Evolutionary conservation across 495 filamentous ascomycete species (phyloP).

Genomic region (Hypomontagnella submonticulosa): DNA sequence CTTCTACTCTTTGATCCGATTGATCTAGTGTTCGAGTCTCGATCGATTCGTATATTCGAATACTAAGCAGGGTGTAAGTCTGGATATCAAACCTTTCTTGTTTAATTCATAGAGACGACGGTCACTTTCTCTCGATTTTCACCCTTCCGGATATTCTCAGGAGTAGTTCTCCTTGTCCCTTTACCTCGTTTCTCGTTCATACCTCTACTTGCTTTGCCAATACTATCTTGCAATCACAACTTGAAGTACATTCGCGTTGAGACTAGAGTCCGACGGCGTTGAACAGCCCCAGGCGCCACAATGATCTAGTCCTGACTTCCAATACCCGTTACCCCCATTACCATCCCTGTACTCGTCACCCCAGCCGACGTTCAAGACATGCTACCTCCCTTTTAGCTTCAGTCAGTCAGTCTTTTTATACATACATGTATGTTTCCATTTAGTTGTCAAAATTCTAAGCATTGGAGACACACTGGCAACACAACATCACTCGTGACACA

Average conservation of each 20-base stretch:
- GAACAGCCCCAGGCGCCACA: conserved; percentile 40
- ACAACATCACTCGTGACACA: conserved; percentile 28
- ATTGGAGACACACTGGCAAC: conserved; percentile 18
- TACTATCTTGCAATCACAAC: not conserved
- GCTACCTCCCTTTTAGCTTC: conserved; percentile 25
- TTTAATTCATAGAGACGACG: conserved; percentile 12
- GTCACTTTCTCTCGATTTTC: conserved; percentile 3
- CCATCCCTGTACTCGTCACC: conserved; percentile 26
- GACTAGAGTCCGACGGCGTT: conserved; percentile 33
- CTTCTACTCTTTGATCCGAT: not conserved
- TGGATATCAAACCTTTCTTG: conserved; percentile 18
- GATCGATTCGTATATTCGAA: conserved; percentile 10
- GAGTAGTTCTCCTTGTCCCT: conserved; percentile 3
- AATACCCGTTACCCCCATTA: conserved; percentile 22
- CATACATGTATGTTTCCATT: conserved; percentile 3
- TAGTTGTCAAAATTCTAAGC: conserved; percentile 25
- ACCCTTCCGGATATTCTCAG: not conserved
- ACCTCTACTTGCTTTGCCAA: conserved; percentile 18
- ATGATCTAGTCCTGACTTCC: conserved; percentile 23
- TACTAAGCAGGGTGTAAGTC: conserved; percentile 7
- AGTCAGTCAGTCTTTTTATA: conserved; percentile 18
- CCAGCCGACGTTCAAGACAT: conserved; percentile 41
- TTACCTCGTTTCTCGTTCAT: conserved; percentile 1
- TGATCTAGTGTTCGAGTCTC: conserved; percentile 7
- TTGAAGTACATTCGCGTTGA: conserved; percentile 8